These are phyloP conservation scores for Lecanicillium sp. DNA, from an alignment of 2,329 filamentous ascomycete genomes.

Conservation along the genomic window DNA sequence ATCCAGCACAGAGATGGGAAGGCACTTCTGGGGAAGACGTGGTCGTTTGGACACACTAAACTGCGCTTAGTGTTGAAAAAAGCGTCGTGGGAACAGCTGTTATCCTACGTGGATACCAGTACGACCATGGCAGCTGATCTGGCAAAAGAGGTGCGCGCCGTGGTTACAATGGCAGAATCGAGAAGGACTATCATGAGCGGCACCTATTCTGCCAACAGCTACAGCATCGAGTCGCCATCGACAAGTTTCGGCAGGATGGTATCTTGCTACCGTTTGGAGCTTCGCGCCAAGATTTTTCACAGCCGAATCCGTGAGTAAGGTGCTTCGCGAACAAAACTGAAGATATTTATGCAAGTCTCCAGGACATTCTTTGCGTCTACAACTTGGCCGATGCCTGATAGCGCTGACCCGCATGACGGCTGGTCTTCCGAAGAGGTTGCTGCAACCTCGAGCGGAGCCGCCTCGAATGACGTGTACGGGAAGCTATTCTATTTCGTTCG, in stretches of 20 bases:
- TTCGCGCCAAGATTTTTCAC: background rate
- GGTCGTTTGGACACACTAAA: background rate
- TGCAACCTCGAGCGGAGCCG: slow-evolving; percentile 15
- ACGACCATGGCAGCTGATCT: background rate
- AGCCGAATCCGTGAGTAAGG: slow-evolving; percentile 5
- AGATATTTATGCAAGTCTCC: background rate
- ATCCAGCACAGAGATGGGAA: background rate
- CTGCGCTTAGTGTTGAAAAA: background rate
- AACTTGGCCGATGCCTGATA: background rate
- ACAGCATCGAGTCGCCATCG: slow-evolving; percentile 15
- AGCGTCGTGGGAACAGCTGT: background rate
- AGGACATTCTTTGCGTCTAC: background rate
- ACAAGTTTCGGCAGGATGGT: slow-evolving; percentile 18
- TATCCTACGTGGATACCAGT: background rate
- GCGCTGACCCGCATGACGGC: slow-evolving; percentile 17
- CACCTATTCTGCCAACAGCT: slow-evolving; percentile 15
- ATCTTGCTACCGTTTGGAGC: slow-evolving; percentile 20
- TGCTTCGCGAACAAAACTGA: background rate
- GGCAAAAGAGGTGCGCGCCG: background rate
- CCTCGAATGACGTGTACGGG: slow-evolving; percentile 33
- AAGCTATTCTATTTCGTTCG: slow-evolving; percentile 22
- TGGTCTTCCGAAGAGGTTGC: slow-evolving; percentile 28
- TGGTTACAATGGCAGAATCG: background rate
- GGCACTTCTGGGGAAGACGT: background rate
- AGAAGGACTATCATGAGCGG: background rate